Base-by-base conservation (phyloP, 768 basidiomycete genomes). In the Suillus subaureus region DNA sequence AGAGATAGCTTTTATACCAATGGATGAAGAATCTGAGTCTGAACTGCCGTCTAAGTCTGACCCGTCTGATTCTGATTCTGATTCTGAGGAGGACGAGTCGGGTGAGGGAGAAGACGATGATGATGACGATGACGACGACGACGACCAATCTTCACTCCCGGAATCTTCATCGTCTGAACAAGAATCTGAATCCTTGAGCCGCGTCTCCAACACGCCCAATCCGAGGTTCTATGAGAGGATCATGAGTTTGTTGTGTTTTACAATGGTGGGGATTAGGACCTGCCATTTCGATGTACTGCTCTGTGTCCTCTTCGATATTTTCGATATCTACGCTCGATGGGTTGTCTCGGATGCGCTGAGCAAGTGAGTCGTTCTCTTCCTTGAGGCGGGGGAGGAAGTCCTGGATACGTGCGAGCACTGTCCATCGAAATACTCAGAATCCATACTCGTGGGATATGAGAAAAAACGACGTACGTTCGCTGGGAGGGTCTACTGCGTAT, bases 311-410 rank as follows among this genome's bases (percentile, higher is more conserved):
- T 8, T 78, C 76, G 28, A 92, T 69, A 64, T 88, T 81, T 74
- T 93, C 91, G 47, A 93, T 90, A 70, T 92, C 86, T n/a, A 92
- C 78, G 69, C 86, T 88, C 21, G 74, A 71, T 1, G 87, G 89
- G 65, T 88, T 82, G 47, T 75, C 73, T 45, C 81, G 74, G 12
- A 77, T 78, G n/a, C 79, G 79, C 64, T 81, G 78, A 4, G 80
- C 70, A 21, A 92, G 81, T 1, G 82, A 73, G 2, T 80, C 81
- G 69, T 91, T 92, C 3, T 90, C 88, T 15, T 87, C 88, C 56
- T 87, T 84, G 21, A 92, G 78, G 68, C 85, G 79, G 3, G 90
- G 89, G 6, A 92, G 82, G 71, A 92, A 92, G 0, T 85, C 83
- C 72, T 87, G 84, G 4, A 91, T 80, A 21, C 90, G 85, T 12